Conservation (phyloP, 495 filamentous ascomycete species). For the Glutinoglossum americanum region DNA sequence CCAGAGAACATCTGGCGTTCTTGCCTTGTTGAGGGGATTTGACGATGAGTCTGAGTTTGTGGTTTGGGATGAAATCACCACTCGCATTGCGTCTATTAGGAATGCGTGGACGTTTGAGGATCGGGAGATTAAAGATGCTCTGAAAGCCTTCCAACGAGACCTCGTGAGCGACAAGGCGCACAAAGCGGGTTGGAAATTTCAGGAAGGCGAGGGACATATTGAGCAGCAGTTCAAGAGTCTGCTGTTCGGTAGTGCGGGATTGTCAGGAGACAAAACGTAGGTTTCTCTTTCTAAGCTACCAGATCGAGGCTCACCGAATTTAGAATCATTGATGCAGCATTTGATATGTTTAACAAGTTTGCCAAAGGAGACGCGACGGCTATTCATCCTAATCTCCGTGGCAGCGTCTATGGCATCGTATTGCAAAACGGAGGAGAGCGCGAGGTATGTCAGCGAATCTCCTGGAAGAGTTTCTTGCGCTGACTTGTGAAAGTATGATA, state of each 20-base stretch:
- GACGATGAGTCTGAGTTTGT: constrained; percentile 69
- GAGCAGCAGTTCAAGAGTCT: constrained; percentile 67
- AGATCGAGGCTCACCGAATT: not conserved
- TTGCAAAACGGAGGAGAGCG: constrained; percentile 50
- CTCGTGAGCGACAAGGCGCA: constrained; percentile 60
- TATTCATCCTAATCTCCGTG: constrained; percentile 51
- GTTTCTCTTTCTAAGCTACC: not conserved
- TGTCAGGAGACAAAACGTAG: constrained; percentile 35
- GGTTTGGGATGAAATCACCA: constrained; percentile 81
- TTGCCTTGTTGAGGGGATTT: constrained; percentile 71
- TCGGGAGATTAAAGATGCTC: constrained; percentile 41
- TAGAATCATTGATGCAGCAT: constrained; percentile 33
- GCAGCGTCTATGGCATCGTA: constrained; percentile 47
- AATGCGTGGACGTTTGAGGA: constrained; percentile 81
- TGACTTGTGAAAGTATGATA: constrained; percentile 36
- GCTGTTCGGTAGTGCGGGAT: constrained; percentile 43
- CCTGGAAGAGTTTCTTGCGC: not conserved
- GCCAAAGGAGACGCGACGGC: constrained; percentile 42
- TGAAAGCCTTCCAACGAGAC: constrained; percentile 61
- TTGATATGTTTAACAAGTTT: constrained; percentile 55
- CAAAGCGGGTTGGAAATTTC: constrained; percentile 72
- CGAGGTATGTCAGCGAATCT: constrained; percentile 27
- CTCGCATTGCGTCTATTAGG: constrained; percentile 51
- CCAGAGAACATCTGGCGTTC: constrained; percentile 73
- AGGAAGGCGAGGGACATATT: constrained; percentile 63